Base-by-base conservation (phyloP, 495 filamentous ascomycete genomes). In the Podospora didyma region DNA sequence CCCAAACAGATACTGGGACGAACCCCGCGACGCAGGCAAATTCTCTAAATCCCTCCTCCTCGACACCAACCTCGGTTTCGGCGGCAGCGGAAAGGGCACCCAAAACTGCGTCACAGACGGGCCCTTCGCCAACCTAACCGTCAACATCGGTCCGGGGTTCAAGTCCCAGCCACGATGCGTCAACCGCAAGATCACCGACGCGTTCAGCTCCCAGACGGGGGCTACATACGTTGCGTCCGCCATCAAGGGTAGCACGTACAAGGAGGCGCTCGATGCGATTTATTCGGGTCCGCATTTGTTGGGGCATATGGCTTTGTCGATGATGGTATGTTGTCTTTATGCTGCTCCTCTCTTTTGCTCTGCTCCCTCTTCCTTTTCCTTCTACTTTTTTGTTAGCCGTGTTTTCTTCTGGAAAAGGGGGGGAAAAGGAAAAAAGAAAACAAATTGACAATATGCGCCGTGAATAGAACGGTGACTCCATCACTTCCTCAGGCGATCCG, bases 1-100 rank as follows among this genome's bases (percentile, higher is more conserved):
- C n/a, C n/a, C n/a, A 35, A 35, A 7, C 20, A 56, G 54, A 69
- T 80, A 78, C 55, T 79, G 78, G 78, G 69, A 79, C 47, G 76
- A 79, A 49, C 17, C 62, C 17, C 51, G 45, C 23, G 78, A 79
- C 53, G 73, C 73, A 24, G 78, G 74, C 35, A 60, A 69, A 2
- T 74, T 78, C 49, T 54, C 52, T 1, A 28, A 26, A 7, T 72
- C 73, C 1, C 39, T 57, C 6, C 37, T 79, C 2, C 70, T 81
- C 46, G 66, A 69, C 35, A 23, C 57, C 0, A 59, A 58, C 19
- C 54, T 51, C 2, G 73, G 75, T 39, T 81, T 81, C 48, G 78
- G 78, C 2, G 77, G 77, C n/a, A 57, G 72, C 57, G 77, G 75
- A 0, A 60, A 42, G 3, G 70, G 63, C 7, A 5, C 37, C 1